Evolutionary conservation across 1,139 yeast genomes (phyloP).

Genomic region (Hemisphaericaspora xylanilytica): DNA sequence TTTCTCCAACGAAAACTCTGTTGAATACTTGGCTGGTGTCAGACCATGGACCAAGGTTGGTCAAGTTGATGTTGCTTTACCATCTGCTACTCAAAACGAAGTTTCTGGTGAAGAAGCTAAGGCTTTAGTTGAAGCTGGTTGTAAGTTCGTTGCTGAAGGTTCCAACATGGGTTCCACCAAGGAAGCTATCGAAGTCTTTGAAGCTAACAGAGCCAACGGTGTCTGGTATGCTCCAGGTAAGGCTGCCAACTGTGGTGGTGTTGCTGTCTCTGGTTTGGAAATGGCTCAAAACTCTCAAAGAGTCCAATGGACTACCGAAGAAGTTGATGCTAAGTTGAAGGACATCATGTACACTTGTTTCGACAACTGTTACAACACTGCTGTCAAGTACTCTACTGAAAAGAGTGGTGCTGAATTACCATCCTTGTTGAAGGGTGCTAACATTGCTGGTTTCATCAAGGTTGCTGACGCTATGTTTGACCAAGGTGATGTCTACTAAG

Average conservation of each 20-base stretch:
- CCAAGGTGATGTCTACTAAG: constrained; percentile 83
- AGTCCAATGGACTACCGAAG: constrained; percentile 81
- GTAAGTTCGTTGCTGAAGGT: constrained; percentile 95
- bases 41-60: constrained; percentile 97
- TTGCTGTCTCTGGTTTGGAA: constrained; percentile 96
- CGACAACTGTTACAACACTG: constrained; percentile 88
- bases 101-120: constrained; percentile 96
- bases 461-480: constrained; percentile 98
- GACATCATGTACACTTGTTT: constrained; percentile 91
- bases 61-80: constrained; percentile 91
- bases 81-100: constrained; percentile 98
- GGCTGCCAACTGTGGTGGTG: constrained; percentile 99
- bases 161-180: constrained; percentile 99
- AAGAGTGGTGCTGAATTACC: constrained; percentile 62
- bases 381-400: constrained; percentile 75
- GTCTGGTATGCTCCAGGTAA: constrained; percentile 99
- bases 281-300: constrained; percentile 99
- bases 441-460: constrained; percentile 97
- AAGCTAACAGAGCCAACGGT: constrained; percentile 71
- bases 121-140: constrained; percentile 88
- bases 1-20: constrained; percentile 51
- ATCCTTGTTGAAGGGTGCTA: constrained; percentile 96
- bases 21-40: constrained; percentile 85
- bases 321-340: constrained; percentile 85
- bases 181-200: constrained; percentile 94